Evolutionary conservation across 2,329 filamentous ascomycete genomes (phyloP).

Genomic region (Microcyclospora pomicola): DNA sequence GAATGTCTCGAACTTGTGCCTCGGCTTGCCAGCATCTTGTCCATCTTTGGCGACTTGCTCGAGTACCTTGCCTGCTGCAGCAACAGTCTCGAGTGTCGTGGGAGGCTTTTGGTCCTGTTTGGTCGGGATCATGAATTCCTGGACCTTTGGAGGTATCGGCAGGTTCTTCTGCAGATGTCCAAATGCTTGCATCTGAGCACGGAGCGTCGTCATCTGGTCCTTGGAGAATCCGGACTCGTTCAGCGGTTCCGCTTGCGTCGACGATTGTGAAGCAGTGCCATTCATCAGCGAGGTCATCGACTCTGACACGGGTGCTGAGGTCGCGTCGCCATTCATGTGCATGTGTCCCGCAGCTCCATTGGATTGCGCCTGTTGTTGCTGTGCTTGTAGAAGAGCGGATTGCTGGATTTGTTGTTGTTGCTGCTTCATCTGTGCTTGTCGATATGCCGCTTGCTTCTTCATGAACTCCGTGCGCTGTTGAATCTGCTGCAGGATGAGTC

Average conservation of each 20-base stretch:
- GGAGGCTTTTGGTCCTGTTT: constrained; percentile 44
- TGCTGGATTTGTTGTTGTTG: constrained; percentile 33
- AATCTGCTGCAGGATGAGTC: constrained; percentile 59
- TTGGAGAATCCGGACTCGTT: constrained; percentile 39
- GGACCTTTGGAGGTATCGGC: constrained; percentile 62
- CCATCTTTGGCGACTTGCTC: constrained; percentile 33
- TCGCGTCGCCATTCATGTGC: constrained; percentile 37
- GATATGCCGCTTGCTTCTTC: constrained; percentile 36
- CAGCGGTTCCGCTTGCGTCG: constrained; percentile 6
- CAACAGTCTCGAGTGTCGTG: constrained; percentile 27
- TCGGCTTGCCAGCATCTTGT: constrained; percentile 17
- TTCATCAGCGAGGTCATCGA: constrained; percentile 1
- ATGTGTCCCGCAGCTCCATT: constrained; percentile 27
- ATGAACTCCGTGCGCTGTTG: constrained; percentile 33
- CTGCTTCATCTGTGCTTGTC: constrained; percentile 28
- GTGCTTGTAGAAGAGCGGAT: constrained; percentile 14
- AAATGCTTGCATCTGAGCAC: constrained; percentile 82
- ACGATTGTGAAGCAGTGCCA: constrained; percentile 1
- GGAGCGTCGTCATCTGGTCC: constrained; percentile 64
- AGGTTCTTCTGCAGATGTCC: constrained; percentile 79
- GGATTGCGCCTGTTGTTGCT: constrained; percentile 27
- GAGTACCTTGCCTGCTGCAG: constrained; percentile 36
- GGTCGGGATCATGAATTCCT: constrained; percentile 69
- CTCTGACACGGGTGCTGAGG: constrained; percentile 20
- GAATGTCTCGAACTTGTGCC: constrained; percentile 54